phyloP scores from a whole-genome alignment of 495 filamentous ascomycete species.

The Xylaria scruposa region DNA sequence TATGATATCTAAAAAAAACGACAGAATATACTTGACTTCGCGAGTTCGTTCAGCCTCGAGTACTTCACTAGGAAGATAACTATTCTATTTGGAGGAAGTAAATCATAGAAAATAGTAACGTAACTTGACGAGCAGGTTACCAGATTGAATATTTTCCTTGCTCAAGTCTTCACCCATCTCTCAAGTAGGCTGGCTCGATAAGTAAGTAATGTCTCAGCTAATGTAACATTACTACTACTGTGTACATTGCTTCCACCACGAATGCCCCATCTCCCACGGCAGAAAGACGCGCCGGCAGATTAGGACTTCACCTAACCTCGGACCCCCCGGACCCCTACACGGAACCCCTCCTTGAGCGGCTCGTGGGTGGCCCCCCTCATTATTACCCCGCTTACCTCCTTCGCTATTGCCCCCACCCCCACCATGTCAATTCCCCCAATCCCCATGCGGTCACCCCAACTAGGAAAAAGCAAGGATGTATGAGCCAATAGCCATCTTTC shows the following conservation, averaged over 20 bases:
- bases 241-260: background rate
- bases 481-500: background rate
- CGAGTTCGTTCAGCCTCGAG: background rate
- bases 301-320: background rate
- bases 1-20: background rate
- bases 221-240: background rate
- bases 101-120: background rate
- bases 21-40: background rate
- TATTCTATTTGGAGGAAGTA: too few relatives aligned
- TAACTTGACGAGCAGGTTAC: background rate
- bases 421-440: background rate
- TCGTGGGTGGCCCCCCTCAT: background rate
- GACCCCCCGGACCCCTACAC: background rate
- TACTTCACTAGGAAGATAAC: background rate
- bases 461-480: slow-evolving; percentile 17
- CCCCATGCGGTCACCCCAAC: slow-evolving; percentile 7
- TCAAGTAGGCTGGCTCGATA: background rate
- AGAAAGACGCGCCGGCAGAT: background rate
- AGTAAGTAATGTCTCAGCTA: background rate
- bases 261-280: background rate
- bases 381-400: background rate
- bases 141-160: background rate
- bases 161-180: background rate
- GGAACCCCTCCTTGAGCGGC: slow-evolving; percentile 14
- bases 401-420: background rate